Evolutionary conservation across 2,329 filamentous ascomycete species (phyloP), one percentile per base, ranked within the genome.

Genomic region (Blumeria hordei): DNA sequence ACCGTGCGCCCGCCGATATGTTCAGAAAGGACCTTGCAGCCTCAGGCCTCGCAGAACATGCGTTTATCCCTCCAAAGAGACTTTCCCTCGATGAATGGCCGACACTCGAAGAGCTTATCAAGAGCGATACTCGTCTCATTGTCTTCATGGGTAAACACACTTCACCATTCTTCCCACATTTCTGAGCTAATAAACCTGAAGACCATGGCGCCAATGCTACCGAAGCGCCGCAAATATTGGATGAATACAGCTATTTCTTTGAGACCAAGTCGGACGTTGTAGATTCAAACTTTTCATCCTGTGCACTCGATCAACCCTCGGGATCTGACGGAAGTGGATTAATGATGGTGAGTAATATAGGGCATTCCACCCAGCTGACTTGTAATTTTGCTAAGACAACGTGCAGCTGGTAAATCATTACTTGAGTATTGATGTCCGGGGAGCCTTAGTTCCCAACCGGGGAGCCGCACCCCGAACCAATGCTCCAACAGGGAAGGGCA

Each of bases 181-280:
- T 16, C 11, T 35, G 7, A 41, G n/a, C n/a, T 11, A 11, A 16
- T 12, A 12, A 35, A 32, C 2, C 18, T 41, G 7, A 16, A 60
- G 58, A 60, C 33, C 58, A 56, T 43, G 56, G 55, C 16, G 58
- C 58, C 8, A 37, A 60, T 33, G 56, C 57, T 3, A 33, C 47
- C 32, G 39, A 16, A 3, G 73, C 77, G n/a, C 70, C 75, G 32
- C 84, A 80, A 63, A 76, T 85, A 55, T 70, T 83, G 55, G 70
- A 76, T 63, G 74, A 83, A 63, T 84, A 80, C 63, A 67, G 69
- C 28, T 78, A 78, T 66, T 74, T 82, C 60, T 88, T 83, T 70
- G 85, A 90, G 65, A 90, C 83, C 47, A 72, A 75, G 0, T 88
- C 75, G 67, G 78, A 83, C 59, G 54, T 57, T 37, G 77, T 73